phyloP scores from a whole-genome alignment of 2,329 filamentous ascomycete species.

The Bisporella sp. region DNA sequence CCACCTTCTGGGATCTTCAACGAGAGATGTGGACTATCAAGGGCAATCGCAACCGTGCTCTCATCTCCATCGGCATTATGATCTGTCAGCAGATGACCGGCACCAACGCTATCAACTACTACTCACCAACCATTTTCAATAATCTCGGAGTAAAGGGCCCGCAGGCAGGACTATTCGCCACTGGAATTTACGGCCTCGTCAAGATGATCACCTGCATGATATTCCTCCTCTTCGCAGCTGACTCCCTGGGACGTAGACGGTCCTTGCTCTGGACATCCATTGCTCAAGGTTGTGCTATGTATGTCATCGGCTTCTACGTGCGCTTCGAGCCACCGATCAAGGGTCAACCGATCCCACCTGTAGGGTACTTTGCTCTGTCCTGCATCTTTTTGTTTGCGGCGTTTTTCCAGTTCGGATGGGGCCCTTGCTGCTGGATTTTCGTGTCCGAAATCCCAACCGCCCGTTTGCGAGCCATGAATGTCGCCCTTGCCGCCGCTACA shows the following conservation, averaged over 20 bases:
- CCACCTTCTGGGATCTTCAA: slow-evolving; percentile 41
- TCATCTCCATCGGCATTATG: slow-evolving; percentile 58
- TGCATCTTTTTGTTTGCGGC: slow-evolving; percentile 70
- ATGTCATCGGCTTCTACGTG: slow-evolving; percentile 66
- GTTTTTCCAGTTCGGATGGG: slow-evolving; percentile 66
- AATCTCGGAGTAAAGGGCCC: slow-evolving; percentile 51
- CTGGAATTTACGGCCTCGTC: slow-evolving; percentile 66
- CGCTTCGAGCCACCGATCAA: slow-evolving; percentile 50
- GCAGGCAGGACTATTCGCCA: slow-evolving; percentile 55
- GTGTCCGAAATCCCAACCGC: slow-evolving; percentile 64
- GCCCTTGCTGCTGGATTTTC: slow-evolving; percentile 64
- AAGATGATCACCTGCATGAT: slow-evolving; percentile 57
- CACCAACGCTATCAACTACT: slow-evolving; percentile 42
- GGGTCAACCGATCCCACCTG: slow-evolving; percentile 49
- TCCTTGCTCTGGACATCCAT: slow-evolving; percentile 58
- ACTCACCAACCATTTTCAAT: slow-evolving; percentile 59
- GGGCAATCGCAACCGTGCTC: slow-evolving; percentile 55
- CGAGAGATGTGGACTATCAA: slow-evolving; percentile 53
- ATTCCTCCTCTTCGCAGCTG: slow-evolving; percentile 62
- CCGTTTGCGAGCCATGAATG: slow-evolving; percentile 58
- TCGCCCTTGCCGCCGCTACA: slow-evolving; percentile 59
- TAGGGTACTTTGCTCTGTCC: slow-evolving; percentile 63
- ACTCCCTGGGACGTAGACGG: slow-evolving; percentile 54
- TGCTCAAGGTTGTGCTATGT: slow-evolving; percentile 56
- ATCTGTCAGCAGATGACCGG: slow-evolving; percentile 58